Evolutionary conservation across 2,329 filamentous ascomycete species (phyloP).

Genomic region (Sporothrix protearum): DNA sequence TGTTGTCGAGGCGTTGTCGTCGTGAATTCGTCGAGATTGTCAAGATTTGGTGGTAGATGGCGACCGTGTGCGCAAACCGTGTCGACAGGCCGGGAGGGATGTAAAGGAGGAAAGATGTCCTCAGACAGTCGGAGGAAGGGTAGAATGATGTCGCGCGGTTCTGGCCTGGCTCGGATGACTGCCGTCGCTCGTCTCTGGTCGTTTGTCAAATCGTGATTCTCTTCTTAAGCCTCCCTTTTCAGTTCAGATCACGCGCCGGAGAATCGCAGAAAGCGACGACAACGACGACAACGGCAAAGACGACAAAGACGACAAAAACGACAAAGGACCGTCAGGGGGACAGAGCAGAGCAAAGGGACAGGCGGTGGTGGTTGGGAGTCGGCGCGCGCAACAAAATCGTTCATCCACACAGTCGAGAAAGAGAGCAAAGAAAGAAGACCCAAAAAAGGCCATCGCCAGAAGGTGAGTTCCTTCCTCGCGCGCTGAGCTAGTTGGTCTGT

Average conservation of each 20-base stretch:
- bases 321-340: background rate
- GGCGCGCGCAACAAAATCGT: slow-evolving; percentile 10
- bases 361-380: background rate
- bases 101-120: no score
- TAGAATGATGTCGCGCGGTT: background rate
- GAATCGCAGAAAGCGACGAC: background rate
- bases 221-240: background rate
- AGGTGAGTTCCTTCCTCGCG: background rate
- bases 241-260: background rate
- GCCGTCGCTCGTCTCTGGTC: background rate
- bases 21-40: background rate
- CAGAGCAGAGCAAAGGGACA: background rate
- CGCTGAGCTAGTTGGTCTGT: slow-evolving; percentile 20
- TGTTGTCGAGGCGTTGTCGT: background rate
- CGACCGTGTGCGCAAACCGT: background rate
- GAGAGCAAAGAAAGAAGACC: background rate
- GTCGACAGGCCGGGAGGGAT: background rate
- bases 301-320: background rate
- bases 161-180: background rate
- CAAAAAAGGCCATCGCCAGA: background rate
- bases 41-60: background rate
- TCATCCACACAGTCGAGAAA: background rate
- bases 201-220: background rate
- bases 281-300: background rate
- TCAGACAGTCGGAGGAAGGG: background rate